These are phyloP conservation scores for Tetrapisispora taiwanensis DNA, from an alignment of 805 yeast genomes.

Conservation along the genomic window DNA sequence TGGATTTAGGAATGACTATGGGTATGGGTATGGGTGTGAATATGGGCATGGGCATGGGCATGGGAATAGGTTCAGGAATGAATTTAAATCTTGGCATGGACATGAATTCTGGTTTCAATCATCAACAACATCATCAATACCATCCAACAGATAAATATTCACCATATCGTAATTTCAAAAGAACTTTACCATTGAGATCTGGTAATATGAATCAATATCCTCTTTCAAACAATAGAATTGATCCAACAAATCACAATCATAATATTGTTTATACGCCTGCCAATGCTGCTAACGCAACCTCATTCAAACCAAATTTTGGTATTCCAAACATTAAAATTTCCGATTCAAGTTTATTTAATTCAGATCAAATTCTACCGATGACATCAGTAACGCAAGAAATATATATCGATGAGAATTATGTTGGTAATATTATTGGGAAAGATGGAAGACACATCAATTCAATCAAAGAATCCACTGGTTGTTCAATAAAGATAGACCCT, in stretches of 20 bases:
- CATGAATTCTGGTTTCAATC: slow-evolving; percentile 4
- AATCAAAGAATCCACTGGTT: slow-evolving; percentile 63
- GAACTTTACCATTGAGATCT: slow-evolving; percentile 8
- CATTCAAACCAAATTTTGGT: slow-evolving; percentile 18
- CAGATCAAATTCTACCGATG: slow-evolving; percentile 15
- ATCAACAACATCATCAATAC: slow-evolving; percentile 23
- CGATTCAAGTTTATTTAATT: not conserved
- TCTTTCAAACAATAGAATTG: slow-evolving; percentile 3
- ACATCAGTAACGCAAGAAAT: slow-evolving; percentile 51
- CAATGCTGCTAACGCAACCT: slow-evolving; percentile 19
- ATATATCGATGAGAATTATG: slow-evolving; percentile 64
- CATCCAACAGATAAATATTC: slow-evolving; percentile 18
- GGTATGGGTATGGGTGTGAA: not conserved
- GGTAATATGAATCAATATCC: slow-evolving; percentile 9
- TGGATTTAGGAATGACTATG: not conserved
- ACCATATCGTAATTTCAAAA: slow-evolving; percentile 9
- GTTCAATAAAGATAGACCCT: slow-evolving; percentile 61
- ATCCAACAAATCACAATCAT: not conserved
- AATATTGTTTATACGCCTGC: slow-evolving; percentile 16
- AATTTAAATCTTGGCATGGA: not conserved
- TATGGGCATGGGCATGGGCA: not conserved
- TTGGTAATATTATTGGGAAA: slow-evolving; percentile 79
- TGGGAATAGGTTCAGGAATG: not conserved
- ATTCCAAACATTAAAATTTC: slow-evolving; percentile 15
- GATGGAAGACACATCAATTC: slow-evolving; percentile 77